Evolutionary conservation across 192 early-diverging fungal genomes (phyloP).

Genomic region (Coemansia sp.): DNA sequence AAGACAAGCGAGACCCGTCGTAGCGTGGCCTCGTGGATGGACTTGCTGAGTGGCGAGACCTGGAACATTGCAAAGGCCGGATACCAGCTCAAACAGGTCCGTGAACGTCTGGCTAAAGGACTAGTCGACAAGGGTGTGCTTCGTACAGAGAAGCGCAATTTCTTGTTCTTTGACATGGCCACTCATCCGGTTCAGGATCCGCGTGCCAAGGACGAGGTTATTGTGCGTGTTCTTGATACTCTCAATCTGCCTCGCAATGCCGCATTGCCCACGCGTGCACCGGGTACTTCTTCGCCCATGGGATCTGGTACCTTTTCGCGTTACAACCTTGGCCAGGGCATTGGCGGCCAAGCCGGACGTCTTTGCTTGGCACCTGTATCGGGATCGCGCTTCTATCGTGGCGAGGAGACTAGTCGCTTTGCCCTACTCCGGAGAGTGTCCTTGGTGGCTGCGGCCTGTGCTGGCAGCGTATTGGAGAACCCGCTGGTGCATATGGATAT

Average conservation of each 20-base stretch:
- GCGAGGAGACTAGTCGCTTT: slow-evolving; percentile 51
- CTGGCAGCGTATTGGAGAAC: slow-evolving; percentile 98
- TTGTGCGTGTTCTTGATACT: slow-evolving; percentile 79
- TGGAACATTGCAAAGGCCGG: slow-evolving; percentile 98
- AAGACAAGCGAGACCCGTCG: slow-evolving; percentile 78
- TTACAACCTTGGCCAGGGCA: slow-evolving; percentile 33
- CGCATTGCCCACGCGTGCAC: slow-evolving; percentile 56
- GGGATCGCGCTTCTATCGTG: slow-evolving; percentile 40
- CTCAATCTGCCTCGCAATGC: slow-evolving; percentile 73
- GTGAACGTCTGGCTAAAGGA: slow-evolving; percentile 95
- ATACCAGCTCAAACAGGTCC: slow-evolving; percentile 97
- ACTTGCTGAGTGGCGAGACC: slow-evolving; percentile 98
- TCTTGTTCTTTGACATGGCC: slow-evolving; percentile 96
- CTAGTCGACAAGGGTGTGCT: slow-evolving; percentile 98
- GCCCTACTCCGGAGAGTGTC: slow-evolving; percentile 76
- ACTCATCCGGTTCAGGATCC: slow-evolving; percentile 94
- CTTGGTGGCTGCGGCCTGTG: slow-evolving; percentile 94
- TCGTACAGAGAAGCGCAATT: slow-evolving; percentile 94
- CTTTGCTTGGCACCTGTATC: slow-evolving; percentile 33
- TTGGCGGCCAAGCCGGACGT: slow-evolving; percentile 39
- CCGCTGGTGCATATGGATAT: slow-evolving; percentile 83
- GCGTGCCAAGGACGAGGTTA: slow-evolving; percentile 85
- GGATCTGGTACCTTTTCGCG: slow-evolving; percentile 5
- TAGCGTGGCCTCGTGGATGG: slow-evolving; percentile 93
- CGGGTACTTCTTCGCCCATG: slow-evolving; percentile 48